Evolutionary conservation across 208 protist genomes (phyloP).

Genomic region (Tritrichomonas musculus): DNA sequence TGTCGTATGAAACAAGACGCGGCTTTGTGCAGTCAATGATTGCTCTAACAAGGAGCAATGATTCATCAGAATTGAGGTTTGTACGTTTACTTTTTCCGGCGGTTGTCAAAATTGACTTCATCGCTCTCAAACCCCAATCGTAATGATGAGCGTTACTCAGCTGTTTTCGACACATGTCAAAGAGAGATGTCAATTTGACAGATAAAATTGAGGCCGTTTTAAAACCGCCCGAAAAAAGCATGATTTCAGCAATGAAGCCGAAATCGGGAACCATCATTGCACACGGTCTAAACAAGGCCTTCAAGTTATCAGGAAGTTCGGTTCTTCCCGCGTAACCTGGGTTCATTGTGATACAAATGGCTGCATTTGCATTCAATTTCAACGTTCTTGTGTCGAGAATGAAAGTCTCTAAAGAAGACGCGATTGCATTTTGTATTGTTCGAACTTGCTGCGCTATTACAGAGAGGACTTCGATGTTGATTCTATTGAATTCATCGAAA

Average conservation of each 20-base stretch:
- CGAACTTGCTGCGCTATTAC: constrained; percentile 55
- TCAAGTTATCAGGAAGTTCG: constrained; percentile 92
- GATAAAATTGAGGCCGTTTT: constrained; percentile 75
- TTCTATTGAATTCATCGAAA: constrained; percentile 67
- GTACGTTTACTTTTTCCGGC: constrained; percentile 82
- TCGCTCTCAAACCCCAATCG: constrained; percentile 92
- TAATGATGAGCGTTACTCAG: constrained; percentile 86
- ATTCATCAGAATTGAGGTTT: constrained; percentile 73
- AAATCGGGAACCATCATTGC: constrained; percentile 97
- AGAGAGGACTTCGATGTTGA: constrained; percentile 55
- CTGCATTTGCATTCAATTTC: constrained; percentile 60
- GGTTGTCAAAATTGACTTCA: constrained; percentile 90
- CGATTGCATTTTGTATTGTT: constrained; percentile 52
- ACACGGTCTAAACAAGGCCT: constrained; percentile 60
- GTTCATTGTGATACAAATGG: constrained; percentile 72
- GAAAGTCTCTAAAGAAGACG: constrained; percentile 45
- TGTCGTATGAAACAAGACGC: constrained; percentile 60
- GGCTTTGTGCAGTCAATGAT: constrained; percentile 63
- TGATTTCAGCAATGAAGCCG: constrained; percentile 92
- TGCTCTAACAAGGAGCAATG: constrained; percentile 78
- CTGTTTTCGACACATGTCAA: constrained; percentile 89
- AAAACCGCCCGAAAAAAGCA: constrained; percentile 92
- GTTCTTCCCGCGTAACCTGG: constrained; percentile 91
- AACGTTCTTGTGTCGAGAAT: constrained; percentile 53
- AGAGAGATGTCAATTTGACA: constrained; percentile 88